Base-by-base conservation (phyloP, 2,329 filamentous ascomycete genomes). In the Lasiodiplodia gonubiensis region DNA sequence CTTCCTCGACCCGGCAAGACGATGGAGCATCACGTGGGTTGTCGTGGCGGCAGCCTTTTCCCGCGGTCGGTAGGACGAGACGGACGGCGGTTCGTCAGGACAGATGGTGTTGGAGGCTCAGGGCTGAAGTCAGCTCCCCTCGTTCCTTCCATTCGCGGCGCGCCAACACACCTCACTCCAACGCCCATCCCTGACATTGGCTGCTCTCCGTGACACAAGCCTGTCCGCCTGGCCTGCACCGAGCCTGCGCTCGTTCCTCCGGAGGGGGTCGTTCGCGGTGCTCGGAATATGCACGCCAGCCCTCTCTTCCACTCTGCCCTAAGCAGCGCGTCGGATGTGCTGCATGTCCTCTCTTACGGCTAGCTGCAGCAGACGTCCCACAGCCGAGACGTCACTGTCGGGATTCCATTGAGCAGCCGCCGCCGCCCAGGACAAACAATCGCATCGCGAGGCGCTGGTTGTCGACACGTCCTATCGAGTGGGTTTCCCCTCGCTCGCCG, bases 341-440 rank as follows among this genome's bases (percentile, higher is more conserved):
- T 59, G 59, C 59, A 49, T 30, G 37, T 33, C 33, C 27, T 63
- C 59, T 37, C 27, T 63, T 63, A 95, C 95, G 79, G 94, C 94
- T 80, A 99, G 92, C 89, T 99, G 95, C 80, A 99, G 91, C 80
- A 99, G 93, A 90, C 95, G 94, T 92, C 98, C 99, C 88, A 99
- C 95, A 75, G 94, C 94, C 81, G 95, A 95, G 73, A 63, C 59
- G 59, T 51, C 59, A 35, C 27, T 51, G 21, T 37, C 59, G 25
- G 57, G 59, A 18, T 63, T 63, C 59, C 59, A 51, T 37, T 25
- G 42, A 63, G 46, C 59, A 12, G 42, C 59, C 14, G 59, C 59
- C 14, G 59, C 46, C 59, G 42, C 27, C 59, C 27, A 48, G 14
- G 59, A 63, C 42, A 49, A 63, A 63, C 59, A 63, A 63, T 51